Conservation (phyloP, 768 basidiomycete species). For the Auricularia auricula-judae region DNA sequence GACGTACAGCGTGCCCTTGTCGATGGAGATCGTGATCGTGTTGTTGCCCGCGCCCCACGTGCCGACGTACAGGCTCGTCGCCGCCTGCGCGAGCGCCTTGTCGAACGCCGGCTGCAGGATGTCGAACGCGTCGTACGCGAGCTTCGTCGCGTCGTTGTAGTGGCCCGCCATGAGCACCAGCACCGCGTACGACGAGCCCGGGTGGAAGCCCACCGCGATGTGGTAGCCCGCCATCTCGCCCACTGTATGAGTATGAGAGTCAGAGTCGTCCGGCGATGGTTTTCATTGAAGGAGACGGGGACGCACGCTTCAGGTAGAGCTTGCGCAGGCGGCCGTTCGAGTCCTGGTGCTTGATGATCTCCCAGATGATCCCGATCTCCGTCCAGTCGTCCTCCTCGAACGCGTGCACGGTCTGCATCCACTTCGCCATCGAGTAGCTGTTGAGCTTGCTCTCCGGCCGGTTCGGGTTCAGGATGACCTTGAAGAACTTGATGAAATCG, state of each 20-base stretch:
- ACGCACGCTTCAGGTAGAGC: constrained; percentile 20
- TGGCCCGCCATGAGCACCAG: constrained; percentile 17
- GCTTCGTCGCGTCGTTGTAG: constrained; percentile 13
- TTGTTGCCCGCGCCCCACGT: constrained; percentile 10
- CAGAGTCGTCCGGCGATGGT: no score
- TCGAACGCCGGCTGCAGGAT: constrained; percentile 20
- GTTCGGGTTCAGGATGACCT: constrained; percentile 32
- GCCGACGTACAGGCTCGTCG: constrained; percentile 13
- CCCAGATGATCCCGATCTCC: constrained; percentile 10
- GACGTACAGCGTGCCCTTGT: constrained; percentile 15
- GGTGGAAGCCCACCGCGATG: constrained; percentile 16
- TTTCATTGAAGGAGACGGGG: background rate
- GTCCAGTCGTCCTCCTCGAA: constrained; percentile 17
- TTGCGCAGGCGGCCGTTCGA: constrained; percentile 10
- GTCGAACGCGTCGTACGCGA: constrained; percentile 15
- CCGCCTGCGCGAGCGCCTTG: constrained; percentile 2
- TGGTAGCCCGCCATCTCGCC: constrained; percentile 18
- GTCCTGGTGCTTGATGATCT: constrained; percentile 11
- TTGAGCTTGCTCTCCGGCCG: constrained; percentile 13
- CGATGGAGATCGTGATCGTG: constrained; percentile 8
- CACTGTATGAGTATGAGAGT: constrained; percentile 7
- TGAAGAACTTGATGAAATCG: constrained; percentile 35
- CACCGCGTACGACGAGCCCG: constrained; percentile 17
- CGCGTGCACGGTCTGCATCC: constrained; percentile 19
- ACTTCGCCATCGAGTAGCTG: constrained; percentile 16